Conservation (phyloP, 768 basidiomycete species). For the Mycena olivaceomarginata region DNA sequence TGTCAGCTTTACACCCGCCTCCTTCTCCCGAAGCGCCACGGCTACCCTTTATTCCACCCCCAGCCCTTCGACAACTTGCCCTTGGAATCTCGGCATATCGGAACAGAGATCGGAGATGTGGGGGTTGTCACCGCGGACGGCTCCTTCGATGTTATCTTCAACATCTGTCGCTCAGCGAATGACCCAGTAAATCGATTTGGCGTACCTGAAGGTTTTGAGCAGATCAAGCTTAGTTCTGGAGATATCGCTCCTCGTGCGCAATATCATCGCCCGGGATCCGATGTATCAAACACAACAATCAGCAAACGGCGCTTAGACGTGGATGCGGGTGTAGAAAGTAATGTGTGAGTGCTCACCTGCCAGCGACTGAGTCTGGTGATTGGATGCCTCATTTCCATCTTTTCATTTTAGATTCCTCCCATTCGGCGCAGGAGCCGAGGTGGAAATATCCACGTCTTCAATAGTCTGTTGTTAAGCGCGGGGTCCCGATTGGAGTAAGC, state of each 20-base stretch:
- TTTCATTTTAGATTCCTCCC: slow-evolving; percentile 1
- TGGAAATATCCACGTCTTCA: background rate
- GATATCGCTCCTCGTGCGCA: background rate
- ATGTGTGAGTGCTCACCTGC: background rate
- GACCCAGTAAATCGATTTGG: background rate
- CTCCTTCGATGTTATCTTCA: background rate
- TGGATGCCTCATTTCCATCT: background rate
- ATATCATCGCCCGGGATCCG: background rate
- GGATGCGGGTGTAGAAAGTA: background rate
- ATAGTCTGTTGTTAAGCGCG: too few relatives aligned
- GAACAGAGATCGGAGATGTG: background rate
- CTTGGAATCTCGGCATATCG: background rate
- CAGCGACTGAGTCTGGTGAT: too few relatives aligned
- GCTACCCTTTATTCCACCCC: background rate
- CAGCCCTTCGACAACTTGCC: background rate
- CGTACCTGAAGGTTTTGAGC: background rate
- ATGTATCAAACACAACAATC: background rate
- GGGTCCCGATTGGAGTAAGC: too few relatives aligned
- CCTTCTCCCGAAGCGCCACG: background rate
- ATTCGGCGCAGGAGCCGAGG: background rate
- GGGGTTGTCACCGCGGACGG: background rate
- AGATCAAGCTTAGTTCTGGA: background rate
- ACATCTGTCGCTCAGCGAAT: background rate
- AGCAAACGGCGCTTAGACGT: background rate
- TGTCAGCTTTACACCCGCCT: slow-evolving; percentile 58